Percentiles rank a stretch among this genome's conserved stretches.
Evolutionary conservation across 257 asterid species (phyloP).

Genomic region (Rauvolfia tetraphylla): DNA sequence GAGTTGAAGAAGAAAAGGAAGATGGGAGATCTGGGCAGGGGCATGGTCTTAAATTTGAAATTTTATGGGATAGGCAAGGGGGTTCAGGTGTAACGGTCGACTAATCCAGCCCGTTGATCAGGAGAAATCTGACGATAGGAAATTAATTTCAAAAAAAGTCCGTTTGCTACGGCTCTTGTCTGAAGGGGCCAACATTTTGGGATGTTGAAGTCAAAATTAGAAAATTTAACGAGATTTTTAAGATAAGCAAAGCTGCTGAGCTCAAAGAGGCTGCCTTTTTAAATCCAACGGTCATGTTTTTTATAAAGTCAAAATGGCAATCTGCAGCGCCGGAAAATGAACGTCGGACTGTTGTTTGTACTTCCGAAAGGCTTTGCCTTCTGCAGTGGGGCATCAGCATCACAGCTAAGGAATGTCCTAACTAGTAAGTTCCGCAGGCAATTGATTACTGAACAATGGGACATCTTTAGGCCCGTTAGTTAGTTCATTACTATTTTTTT

Average conservation of each 20-base stretch:
- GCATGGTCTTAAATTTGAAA: constrained; percentile 46
- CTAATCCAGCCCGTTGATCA: constrained; percentile 32
- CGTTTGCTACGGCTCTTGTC: constrained; percentile 19
- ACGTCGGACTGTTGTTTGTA: neutral
- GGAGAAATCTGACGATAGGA: constrained; percentile 35
- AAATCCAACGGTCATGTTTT: constrained; percentile 26
- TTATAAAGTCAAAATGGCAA: neutral
- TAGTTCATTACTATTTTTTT: too few species aligned
- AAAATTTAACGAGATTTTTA: neutral
- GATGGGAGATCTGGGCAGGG: neutral
- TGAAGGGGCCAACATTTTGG: constrained; percentile 20
- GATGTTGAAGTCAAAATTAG: constrained; percentile 9
- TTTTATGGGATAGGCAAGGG: constrained; percentile 17
- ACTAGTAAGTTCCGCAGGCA: too few species aligned
- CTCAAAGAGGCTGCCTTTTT: neutral
- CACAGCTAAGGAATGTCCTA: too few species aligned
- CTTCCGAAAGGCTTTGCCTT: neutral
- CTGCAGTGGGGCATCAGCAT: too few species aligned
- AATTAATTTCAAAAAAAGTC: constrained; percentile 31
- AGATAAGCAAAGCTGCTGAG: neutral
- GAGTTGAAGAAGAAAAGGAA: constrained; percentile 2
- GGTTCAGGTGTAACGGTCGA: constrained; percentile 64
- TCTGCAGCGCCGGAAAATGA: neutral
- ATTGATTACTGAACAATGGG: too few species aligned
- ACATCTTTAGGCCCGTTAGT: too few species aligned